phyloP scores from a whole-genome alignment of 2,329 filamentous ascomycete genomes.

The Aspergillus felis region DNA sequence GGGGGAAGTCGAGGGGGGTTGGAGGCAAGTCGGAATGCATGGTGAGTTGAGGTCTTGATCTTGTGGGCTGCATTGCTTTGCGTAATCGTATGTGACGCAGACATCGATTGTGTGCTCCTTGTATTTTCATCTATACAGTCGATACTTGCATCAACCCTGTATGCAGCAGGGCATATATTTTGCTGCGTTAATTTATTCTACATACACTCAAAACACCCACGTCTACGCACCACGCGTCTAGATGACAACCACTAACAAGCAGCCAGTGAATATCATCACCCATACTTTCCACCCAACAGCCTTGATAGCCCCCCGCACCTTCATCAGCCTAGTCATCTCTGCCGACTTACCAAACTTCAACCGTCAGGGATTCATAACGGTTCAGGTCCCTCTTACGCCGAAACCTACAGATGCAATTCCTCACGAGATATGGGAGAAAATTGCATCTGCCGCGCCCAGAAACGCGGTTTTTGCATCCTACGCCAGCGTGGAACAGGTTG shows the following conservation, averaged over 20 bases:
- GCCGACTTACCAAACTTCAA: conserved; percentile 14
- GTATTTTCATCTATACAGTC: too few species aligned
- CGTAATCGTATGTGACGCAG: too few species aligned
- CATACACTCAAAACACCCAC: too few species aligned
- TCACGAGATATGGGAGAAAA: conserved; percentile 14
- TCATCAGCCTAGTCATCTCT: conserved; percentile 31
- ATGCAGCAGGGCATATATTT: too few species aligned
- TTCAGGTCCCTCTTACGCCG: conserved; percentile 29
- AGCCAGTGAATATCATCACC: conserved; percentile 32
- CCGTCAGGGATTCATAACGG: conserved; percentile 26
- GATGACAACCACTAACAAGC: too few species aligned
- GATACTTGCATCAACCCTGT: too few species aligned
- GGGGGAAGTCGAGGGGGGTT: conserved; percentile 12
- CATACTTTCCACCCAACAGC: conserved; percentile 32
- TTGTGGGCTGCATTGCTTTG: too few species aligned
- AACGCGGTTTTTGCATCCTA: conserved; percentile 31
- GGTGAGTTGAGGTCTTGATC: conserved; percentile 13
- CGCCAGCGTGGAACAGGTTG: conserved; percentile 32
- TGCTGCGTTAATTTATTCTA: too few species aligned
- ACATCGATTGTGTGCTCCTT: too few species aligned
- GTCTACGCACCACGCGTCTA: too few species aligned
- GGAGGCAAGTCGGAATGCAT: conserved; percentile 24
- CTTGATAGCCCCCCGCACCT: conserved; percentile 31
- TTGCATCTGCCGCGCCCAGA: conserved; percentile 19
- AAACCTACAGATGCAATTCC: conserved; percentile 13